Evolutionary conservation across 768 basidiomycete genomes (phyloP), one percentile per base, ranked within the genome.

Genomic region (Boletus coccyginus): DNA sequence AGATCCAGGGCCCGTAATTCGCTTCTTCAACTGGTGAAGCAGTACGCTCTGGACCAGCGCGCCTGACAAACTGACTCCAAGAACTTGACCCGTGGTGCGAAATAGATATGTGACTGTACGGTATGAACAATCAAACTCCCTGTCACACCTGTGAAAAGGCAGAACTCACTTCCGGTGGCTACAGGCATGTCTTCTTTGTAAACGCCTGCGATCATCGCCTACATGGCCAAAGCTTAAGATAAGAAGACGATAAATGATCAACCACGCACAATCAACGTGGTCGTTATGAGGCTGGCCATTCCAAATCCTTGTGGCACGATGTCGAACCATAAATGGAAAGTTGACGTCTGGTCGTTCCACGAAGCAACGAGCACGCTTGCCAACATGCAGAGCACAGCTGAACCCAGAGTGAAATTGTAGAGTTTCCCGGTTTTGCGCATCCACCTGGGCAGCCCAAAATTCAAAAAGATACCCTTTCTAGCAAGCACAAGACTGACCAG

Each of bases 41-140:
- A 99, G 78, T 36, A 96, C 79, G 7, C 83, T 81, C 72, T 99
- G 96, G 33, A 95, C 74, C 29, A 98, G 70, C 0, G 92, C 88
- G 21, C 93, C 91, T 62, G 86, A 87, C 45, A 95, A 75, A 64
- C 91, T 90, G 52, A 99, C 96, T 36, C 96, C 97, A 52, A 98
- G 80, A 24, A 97, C 97, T 76, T 98, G 96, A 3, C 95, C 95
- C 17, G 92, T 90, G 9, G 93, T 94, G 60, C 95, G 79, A 78
- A 95, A 96, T 46, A 97, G 78, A 73, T 98, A 98, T 33, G 90
- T 91, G 64, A 95, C 94, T 96, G 63, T 17, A 46, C 41, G 52
- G 31, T n/a, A 46, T 43, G 21, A 6, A 50, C 29, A n/a, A 50
- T 52, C 38, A 66, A 58, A 52, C 46, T 36, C 24, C 33, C 19